phyloP scores from a whole-genome alignment of 306 rosid genomes.

The Myrica gale region DNA sequence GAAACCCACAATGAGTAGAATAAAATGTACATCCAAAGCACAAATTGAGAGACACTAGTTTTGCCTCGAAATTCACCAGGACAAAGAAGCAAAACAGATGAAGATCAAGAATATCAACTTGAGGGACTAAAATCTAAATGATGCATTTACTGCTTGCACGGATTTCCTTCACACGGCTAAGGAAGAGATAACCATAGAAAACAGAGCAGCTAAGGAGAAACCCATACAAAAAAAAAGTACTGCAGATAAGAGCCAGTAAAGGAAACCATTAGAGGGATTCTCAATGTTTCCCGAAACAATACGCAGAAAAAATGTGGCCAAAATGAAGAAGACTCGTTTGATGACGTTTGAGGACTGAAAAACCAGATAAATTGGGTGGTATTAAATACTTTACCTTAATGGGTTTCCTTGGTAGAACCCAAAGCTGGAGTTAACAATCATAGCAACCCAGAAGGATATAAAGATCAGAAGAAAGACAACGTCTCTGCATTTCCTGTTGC shows the following conservation, averaged over 20 bases:
- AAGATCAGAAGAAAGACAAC: conserved; percentile 68
- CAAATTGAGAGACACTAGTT: not conserved
- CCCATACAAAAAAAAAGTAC: conserved; percentile 7
- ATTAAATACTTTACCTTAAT: conserved; percentile 49
- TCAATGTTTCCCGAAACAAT: conserved; percentile 9
- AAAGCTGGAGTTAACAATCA: conserved; percentile 97
- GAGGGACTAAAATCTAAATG: not conserved
- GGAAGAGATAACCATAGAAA: conserved; percentile 15
- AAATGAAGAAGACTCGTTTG: conserved; percentile 20
- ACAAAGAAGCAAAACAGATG: not conserved
- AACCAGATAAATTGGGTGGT: conserved; percentile 25
- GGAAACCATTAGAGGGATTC: conserved; percentile 23
- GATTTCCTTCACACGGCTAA: conserved; percentile 13
- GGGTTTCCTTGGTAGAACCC: conserved; percentile 91
- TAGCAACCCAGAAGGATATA: conserved; percentile 85
- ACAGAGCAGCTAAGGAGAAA: conserved; percentile 7
- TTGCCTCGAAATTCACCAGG: not conserved
- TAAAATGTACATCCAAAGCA: not conserved
- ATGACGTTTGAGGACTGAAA: conserved; percentile 24
- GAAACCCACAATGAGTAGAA: not conserved
- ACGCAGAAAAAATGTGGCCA: conserved; percentile 19
- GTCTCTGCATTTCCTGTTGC: conserved; percentile 85
- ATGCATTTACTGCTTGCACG: not conserved
- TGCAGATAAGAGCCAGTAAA: conserved; percentile 17
- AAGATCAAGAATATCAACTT: not conserved